Conservation (phyloP, 345 rosid genomes). For the Kandelia obovata region DNA sequence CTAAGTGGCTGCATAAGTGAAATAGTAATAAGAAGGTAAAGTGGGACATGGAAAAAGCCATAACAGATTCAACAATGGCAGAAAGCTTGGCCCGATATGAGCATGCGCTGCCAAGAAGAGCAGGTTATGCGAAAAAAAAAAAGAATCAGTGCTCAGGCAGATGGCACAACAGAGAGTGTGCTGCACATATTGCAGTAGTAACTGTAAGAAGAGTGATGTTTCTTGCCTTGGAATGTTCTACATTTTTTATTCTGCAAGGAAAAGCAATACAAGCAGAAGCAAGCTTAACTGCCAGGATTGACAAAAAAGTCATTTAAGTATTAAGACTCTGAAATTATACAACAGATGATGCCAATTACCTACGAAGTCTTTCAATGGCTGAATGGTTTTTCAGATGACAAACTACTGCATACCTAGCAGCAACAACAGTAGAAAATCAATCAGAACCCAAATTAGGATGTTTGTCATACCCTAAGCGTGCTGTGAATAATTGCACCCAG, state of each 20-base stretch:
- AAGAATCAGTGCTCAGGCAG: background rate
- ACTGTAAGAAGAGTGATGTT: slow-evolving; percentile 8
- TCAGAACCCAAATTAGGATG: too few species aligned
- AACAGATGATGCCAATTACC: slow-evolving; percentile 35
- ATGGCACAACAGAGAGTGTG: background rate
- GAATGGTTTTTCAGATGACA: slow-evolving; percentile 68
- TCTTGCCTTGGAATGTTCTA: slow-evolving; percentile 72
- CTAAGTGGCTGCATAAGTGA: slow-evolving; percentile 73
- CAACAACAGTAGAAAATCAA: slow-evolving; percentile 1
- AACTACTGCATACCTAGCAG: slow-evolving; percentile 62
- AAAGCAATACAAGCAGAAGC: slow-evolving; percentile 13
- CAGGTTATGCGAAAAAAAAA: background rate
- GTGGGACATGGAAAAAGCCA: slow-evolving; percentile 1
- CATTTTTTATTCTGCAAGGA: slow-evolving; percentile 70
- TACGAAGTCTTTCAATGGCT: slow-evolving; percentile 87
- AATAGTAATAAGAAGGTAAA: slow-evolving; percentile 14
- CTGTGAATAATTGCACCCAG: too few species aligned
- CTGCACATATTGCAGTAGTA: background rate
- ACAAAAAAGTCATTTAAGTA: background rate
- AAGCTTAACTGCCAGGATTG: slow-evolving; percentile 1
- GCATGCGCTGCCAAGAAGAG: background rate
- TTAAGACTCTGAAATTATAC: background rate
- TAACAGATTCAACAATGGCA: background rate
- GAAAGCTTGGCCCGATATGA: background rate
- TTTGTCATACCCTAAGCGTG: too few species aligned